Base-by-base conservation (phyloP, 306 rosid genomes). In the Gillenia trifoliata region DNA sequence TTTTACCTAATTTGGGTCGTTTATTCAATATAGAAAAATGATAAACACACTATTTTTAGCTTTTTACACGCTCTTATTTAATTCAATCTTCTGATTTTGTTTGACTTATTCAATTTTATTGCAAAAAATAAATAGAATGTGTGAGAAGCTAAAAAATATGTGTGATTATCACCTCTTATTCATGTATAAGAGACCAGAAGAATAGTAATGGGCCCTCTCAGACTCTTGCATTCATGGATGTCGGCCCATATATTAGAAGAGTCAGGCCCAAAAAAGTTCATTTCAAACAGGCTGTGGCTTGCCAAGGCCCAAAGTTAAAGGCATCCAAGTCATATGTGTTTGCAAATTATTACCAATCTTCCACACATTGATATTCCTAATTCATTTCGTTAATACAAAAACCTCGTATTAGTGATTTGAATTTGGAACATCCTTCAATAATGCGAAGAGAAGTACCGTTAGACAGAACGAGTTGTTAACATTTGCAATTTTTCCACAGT, bases 11-110 rank as follows among this genome's bases (percentile, higher is more conserved):
- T 1, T 8, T 38, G 41, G 41, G 0, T 38, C 11, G 9, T 38
- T 8, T 38, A 38, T 38, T 38, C 41, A 0, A 38, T 38, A 11
- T 7, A 38, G 41, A 3, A 38, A 2, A 38, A 1, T 8, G 41
- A 8, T 38, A 9, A 38, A 38, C 11, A 38, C 41, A 8, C 0
- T 7, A 0, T 38, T 36, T 36, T 38, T 38, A 38, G 9, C 41
- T 8, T 36, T 0, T 38, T n/a, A n/a, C 11, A 38, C 0, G 11
- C 41, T 7, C 11, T 9, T 38, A 38, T 8, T 38, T 2, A 38
- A 38, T 38, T 3, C 9, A 38, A 38, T 38, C 0, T 0, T 0
- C 9, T 38, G 11, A 38, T 38, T 38, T 38, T 0, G 0, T 0
- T 38, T 8, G 41, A 38, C 9, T 38, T 38, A 38, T 8, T 38